Percentiles rank a stretch among this genome's conserved stretches.
phyloP scores from a whole-genome alignment of 2,329 filamentous ascomycete species.

The Hypoxylon sp. region DNA sequence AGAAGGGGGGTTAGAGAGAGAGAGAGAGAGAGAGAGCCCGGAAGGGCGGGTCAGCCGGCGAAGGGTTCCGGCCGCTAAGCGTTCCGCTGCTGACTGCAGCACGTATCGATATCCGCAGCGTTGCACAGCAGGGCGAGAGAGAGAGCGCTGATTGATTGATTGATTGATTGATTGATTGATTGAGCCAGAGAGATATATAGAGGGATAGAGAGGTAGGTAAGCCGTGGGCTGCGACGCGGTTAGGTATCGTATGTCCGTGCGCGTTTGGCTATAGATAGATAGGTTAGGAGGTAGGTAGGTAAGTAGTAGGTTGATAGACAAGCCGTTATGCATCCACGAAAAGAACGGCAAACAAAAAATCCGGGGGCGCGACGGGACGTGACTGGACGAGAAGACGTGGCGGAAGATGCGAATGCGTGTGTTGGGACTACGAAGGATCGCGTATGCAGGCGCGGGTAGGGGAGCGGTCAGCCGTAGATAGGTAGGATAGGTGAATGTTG shows the following conservation, averaged over 20 bases:
- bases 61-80: constrained; percentile 23
- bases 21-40: neutral
- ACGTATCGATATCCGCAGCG: constrained; percentile 29
- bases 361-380: neutral
- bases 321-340: too few relatives aligned
- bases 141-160: neutral
- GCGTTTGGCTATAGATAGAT: too few relatives aligned
- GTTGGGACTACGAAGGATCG: constrained; percentile 16
- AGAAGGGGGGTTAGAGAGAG: neutral
- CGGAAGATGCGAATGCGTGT: neutral
- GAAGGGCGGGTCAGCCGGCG: constrained; percentile 12
- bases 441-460: constrained; percentile 25
- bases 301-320: too few relatives aligned
- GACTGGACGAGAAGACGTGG: neutral
- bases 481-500: constrained; percentile 1
- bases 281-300: too few relatives aligned
- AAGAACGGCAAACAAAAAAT: neutral
- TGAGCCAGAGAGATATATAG: neutral
- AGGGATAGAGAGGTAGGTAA: neutral
- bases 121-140: constrained; percentile 30
- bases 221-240: neutral
- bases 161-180: neutral
- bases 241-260: too few relatives aligned
- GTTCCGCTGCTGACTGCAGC: constrained; percentile 34
- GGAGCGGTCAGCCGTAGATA: constrained; percentile 24